Evolutionary conservation across 106 monocot genomes (phyloP).

Genomic region (Dendrobium catenatum): DNA sequence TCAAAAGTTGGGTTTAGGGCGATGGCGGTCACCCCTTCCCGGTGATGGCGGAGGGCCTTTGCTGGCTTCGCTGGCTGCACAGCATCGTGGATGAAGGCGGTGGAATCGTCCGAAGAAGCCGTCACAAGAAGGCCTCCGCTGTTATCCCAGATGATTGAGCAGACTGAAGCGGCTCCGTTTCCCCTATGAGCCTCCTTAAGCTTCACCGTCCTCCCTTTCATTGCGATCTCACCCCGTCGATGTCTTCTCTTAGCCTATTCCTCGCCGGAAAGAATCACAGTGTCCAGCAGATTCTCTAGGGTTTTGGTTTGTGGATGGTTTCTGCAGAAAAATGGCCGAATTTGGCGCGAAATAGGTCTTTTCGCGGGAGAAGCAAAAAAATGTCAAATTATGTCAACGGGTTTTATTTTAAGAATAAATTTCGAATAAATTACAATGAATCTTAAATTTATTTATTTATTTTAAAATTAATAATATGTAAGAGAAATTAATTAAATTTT

Average conservation of each 20-base stretch:
- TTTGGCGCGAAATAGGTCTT: conserved; percentile 1
- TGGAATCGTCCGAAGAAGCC: conserved; percentile 42
- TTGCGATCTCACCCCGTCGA: conserved; percentile 7
- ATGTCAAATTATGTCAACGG: no score
- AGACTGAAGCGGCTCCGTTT: conserved; percentile 26
- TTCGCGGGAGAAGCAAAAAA: neutral
- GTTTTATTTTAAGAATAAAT: no score
- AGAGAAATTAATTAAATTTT: no score
- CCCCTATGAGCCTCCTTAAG: conserved; percentile 81
- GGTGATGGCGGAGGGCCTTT: conserved; percentile 47
- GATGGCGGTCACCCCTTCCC: conserved; percentile 75
- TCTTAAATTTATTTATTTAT: no score
- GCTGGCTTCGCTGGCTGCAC: conserved; percentile 31
- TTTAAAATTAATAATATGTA: no score
- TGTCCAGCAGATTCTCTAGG: neutral
- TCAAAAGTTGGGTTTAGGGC: conserved; percentile 54
- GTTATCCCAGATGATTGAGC: conserved; percentile 68
- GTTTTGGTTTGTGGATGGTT: neutral
- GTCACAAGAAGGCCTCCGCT: conserved; percentile 49
- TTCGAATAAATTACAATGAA: no score
- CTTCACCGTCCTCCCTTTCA: conserved; percentile 74
- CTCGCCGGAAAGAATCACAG: neutral
- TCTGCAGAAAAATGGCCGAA: neutral
- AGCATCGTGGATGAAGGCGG: conserved; percentile 56
- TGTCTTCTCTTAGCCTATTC: neutral